Percentiles rank a stretch among this genome's conserved stretches.
Evolutionary conservation across 2,329 filamentous ascomycete genomes (phyloP).

Genomic region (Cercospora zeina): DNA sequence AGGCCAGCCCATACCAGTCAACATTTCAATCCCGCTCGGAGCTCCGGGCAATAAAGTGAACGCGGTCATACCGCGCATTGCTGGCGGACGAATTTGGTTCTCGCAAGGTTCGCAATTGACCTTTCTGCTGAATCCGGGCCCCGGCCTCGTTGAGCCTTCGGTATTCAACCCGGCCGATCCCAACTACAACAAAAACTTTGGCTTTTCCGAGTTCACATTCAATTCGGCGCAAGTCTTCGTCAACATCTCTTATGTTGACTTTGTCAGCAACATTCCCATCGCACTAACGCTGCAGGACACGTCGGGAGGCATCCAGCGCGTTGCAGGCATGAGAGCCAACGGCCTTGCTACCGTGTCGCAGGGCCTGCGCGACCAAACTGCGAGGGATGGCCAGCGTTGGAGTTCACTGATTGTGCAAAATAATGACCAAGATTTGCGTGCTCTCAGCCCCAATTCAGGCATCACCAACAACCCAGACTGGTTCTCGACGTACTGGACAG

Average conservation of each 20-base stretch:
- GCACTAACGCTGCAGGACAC: constrained; percentile 43
- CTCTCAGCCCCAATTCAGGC: constrained; percentile 49
- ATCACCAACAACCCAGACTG: constrained; percentile 49
- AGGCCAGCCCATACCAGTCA: constrained; percentile 41
- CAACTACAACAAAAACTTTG: constrained; percentile 50
- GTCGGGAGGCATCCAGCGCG: constrained; percentile 42
- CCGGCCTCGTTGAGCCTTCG: constrained; percentile 42
- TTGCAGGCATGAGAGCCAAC: constrained; percentile 61
- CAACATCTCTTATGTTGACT: constrained; percentile 47
- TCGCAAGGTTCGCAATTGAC: constrained; percentile 37
- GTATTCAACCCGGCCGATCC: constrained; percentile 45
- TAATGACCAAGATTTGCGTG: constrained; percentile 44
- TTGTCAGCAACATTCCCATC: constrained; percentile 47
- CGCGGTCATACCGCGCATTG: constrained; percentile 41
- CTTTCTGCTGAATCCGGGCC: constrained; percentile 42
- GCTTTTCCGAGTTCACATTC: constrained; percentile 53
- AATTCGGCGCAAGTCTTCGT: constrained; percentile 50
- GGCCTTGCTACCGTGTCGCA: constrained; percentile 59
- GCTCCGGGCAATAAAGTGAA: constrained; percentile 39
- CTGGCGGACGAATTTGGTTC: constrained; percentile 44
- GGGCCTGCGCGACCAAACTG: constrained; percentile 57
- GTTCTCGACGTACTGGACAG: constrained; percentile 55
- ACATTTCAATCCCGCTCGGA: constrained; percentile 50
- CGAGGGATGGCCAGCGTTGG: constrained; percentile 61
- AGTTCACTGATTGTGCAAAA: constrained; percentile 56